Evolutionary conservation across 768 basidiomycete species (phyloP), one percentile per base, ranked within the genome.

Genomic region (Clavaria fumosa): DNA sequence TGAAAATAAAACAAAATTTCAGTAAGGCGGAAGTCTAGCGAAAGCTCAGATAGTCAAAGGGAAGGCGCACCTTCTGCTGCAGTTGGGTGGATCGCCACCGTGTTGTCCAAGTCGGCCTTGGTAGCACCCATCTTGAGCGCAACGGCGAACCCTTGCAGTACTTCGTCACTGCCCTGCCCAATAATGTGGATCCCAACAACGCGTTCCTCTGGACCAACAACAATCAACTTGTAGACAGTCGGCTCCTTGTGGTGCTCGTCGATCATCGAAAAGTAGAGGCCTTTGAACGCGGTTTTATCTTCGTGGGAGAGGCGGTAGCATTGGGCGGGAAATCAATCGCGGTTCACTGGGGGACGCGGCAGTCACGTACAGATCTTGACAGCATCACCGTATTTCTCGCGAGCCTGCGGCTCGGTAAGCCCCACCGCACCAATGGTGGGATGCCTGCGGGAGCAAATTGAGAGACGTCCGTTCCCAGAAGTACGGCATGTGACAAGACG

Each of bases 121-220:
- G 67, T 70, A 66, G 66, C 68, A 45, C 83, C 83, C 93, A 97
- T 93, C 66, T 96, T 97, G 48, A 99, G 66, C 9, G 95, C 95
- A n/a, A 97, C 88, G 2, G 64, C 85, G 57, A 95, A 96, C 45
- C 93, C 93, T 67, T 99, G 95, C 60, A 91, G 60, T 47, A 82
- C 72, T 60, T 99, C 95, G 53, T 99, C 95, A 50, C 80, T 83
- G 30, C 95, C 95, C 43, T 67, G 51, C 5, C 95, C 95, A 40
- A 97, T 75, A 45, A 96, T 74, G 59, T 97, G 95, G 31, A 96
- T 61, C 7, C 95, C 95, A n/a, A 97, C 88, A 27, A 99, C 80
- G 50, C 81, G 83, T 57, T 97, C 90, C 49, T 96, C 89, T 10
- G 75, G 72, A 2, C 91, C 90, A 5, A 72, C 74, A 38, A 75